Percentiles rank a stretch among this genome's conserved stretches.
Evolutionary conservation across 169 alveolate species (phyloP).

Genomic region (Plasmodium sp.): DNA sequence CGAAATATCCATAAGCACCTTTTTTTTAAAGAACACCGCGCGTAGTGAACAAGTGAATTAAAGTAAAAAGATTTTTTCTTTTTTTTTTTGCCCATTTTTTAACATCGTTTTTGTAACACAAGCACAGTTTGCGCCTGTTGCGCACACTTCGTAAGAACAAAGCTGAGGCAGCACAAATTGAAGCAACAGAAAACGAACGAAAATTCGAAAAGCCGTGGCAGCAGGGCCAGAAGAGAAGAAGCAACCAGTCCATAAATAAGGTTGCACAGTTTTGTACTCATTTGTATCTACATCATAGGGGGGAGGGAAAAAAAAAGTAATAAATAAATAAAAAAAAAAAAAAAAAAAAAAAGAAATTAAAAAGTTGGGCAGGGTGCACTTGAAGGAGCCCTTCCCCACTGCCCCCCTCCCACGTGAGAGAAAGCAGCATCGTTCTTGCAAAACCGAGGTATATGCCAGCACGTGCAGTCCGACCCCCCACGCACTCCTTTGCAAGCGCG

Average conservation of each 20-base stretch:
- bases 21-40: neutral
- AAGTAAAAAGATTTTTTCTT: neutral
- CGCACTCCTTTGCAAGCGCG: neutral
- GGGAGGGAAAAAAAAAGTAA: neutral
- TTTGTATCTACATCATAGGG: neutral
- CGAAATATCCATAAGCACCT: neutral
- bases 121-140: neutral
- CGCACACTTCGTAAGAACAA: neutral
- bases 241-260: neutral
- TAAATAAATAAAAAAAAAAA: neutral
- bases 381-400: neutral
- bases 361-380: neutral
- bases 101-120: neutral
- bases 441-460: neutral
- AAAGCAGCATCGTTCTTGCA: neutral
- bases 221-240: neutral
- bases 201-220: neutral
- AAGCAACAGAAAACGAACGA: neutral
- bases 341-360: neutral
- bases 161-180: neutral
- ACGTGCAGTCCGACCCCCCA: neutral
- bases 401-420: neutral
- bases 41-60: neutral
- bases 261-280: neutral
- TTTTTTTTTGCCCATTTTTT: neutral